Conservation (phyloP, 768 basidiomycete genomes). For the Cystoderma amianthinum region DNA sequence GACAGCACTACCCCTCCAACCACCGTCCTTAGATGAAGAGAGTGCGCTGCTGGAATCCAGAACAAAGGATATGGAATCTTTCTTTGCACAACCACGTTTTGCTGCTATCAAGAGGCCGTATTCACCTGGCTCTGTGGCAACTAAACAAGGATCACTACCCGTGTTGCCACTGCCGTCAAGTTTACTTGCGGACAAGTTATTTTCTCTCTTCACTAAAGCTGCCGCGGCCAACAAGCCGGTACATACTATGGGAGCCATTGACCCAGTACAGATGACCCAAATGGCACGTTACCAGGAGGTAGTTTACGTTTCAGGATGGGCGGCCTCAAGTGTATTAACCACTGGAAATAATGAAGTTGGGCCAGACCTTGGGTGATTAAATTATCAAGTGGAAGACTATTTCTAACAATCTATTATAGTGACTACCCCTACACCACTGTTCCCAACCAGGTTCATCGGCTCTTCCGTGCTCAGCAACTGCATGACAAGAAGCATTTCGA, state of each 20-base stretch:
- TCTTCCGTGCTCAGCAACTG: slow-evolving; percentile 98
- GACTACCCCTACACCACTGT: slow-evolving; percentile 99
- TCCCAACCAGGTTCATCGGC: slow-evolving; percentile 96
- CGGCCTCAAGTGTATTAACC: slow-evolving; percentile 90
- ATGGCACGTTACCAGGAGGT: slow-evolving; percentile 99
- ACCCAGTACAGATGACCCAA: slow-evolving; percentile 96
- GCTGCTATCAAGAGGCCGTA: slow-evolving; percentile 71
- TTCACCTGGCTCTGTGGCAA: slow-evolving; percentile 68
- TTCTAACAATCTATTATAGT: slow-evolving; percentile 15
- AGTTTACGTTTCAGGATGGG: slow-evolving; percentile 97
- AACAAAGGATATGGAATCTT: slow-evolving; percentile 56
- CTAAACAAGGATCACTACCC: slow-evolving; percentile 86
- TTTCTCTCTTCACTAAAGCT: slow-evolving; percentile 44
- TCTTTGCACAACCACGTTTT: slow-evolving; percentile 76
- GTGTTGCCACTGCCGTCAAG: slow-evolving; percentile 71
- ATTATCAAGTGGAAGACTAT: background rate
- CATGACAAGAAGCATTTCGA: slow-evolving; percentile 99
- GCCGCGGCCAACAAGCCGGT: slow-evolving; percentile 62
- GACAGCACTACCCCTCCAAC: no score
- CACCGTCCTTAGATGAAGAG: no score
- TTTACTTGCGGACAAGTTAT: slow-evolving; percentile 84
- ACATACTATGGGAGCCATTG: slow-evolving; percentile 91
- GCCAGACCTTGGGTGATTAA: slow-evolving; percentile 85
- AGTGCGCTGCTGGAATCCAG: slow-evolving; percentile 51
- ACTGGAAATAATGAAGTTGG: slow-evolving; percentile 94